Percentiles rank a stretch among this genome's conserved stretches.
Conservation (phyloP, 139 green algal species). For the Chlamydomonas sphaeroides region DNA sequence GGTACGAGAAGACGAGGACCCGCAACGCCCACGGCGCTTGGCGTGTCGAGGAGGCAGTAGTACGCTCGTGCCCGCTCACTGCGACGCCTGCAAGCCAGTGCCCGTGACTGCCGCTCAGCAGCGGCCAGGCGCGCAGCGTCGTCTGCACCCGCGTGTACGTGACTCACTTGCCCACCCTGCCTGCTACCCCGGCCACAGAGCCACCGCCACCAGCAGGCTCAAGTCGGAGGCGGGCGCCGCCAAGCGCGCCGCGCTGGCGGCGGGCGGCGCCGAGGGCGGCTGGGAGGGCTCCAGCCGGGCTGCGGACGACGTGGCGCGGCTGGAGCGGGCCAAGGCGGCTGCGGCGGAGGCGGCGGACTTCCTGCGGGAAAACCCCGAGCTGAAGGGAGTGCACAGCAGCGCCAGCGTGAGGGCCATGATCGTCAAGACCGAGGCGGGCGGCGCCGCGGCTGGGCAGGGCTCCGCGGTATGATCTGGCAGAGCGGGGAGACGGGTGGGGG, state of each 20-base stretch:
- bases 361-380: constrained; percentile 45
- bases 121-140: background rate
- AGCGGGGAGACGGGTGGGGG: too few relatives aligned
- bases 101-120: too few relatives aligned
- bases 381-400: constrained; percentile 21
- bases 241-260: background rate
- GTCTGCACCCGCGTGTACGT: background rate
- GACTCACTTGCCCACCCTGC: background rate
- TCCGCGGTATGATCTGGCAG: too few relatives aligned
- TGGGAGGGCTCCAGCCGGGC: constrained; percentile 40
- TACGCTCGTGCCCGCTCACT: too few relatives aligned
- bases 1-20: too few relatives aligned
- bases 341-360: constrained; percentile 27
- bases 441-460: too few relatives aligned
- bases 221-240: constrained; percentile 17
- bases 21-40: too few relatives aligned
- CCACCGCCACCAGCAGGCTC: background rate
- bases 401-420: constrained; percentile 41
- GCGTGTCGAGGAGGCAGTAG: too few relatives aligned
- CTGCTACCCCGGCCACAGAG: background rate
- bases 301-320: constrained; percentile 11
- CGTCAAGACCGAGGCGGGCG: background rate
- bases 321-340: constrained; percentile 14
- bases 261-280: background rate
- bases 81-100: too few relatives aligned